These are phyloP conservation scores for Alternaria metachromatica DNA, from an alignment of 2,329 filamentous ascomycete genomes.

Conservation along the genomic window DNA sequence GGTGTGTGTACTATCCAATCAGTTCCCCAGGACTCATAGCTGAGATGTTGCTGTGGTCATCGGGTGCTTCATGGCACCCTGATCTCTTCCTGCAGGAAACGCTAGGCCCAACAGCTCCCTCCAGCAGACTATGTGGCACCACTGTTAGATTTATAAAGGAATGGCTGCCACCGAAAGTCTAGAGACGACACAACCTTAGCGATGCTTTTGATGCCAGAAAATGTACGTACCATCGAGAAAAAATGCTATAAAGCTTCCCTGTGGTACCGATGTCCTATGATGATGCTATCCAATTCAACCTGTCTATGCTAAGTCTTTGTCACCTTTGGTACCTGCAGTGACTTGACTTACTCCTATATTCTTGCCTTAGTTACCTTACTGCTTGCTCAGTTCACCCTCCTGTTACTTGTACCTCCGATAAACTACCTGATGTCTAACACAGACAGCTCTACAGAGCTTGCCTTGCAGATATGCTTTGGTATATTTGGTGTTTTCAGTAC, in stretches of 20 bases:
- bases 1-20: background rate
- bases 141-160: too few relatives aligned
- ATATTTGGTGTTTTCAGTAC: conserved; percentile 13
- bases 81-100: background rate
- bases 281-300: background rate
- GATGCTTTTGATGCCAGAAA: too few relatives aligned
- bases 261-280: background rate
- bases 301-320: background rate
- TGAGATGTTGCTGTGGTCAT: background rate
- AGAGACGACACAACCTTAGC: too few relatives aligned
- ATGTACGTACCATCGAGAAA: background rate
- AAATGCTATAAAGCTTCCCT: background rate
- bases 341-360: background rate
- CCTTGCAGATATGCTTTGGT: conserved; percentile 19
- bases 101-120: background rate
- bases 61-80: background rate
- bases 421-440: background rate
- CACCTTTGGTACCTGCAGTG: background rate
- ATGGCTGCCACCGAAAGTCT: too few relatives aligned
- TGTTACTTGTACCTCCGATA: background rate
- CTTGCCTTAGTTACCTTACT: background rate
- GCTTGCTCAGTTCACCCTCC: background rate
- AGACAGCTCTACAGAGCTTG: background rate
- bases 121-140: too few relatives aligned
- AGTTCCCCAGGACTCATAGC: background rate